A percentile compares a stretch with the other conserved stretches of the same genome.
Conservation (phyloP, 2,329 filamentous ascomycete species). For the Apiospora saccharicola region DNA sequence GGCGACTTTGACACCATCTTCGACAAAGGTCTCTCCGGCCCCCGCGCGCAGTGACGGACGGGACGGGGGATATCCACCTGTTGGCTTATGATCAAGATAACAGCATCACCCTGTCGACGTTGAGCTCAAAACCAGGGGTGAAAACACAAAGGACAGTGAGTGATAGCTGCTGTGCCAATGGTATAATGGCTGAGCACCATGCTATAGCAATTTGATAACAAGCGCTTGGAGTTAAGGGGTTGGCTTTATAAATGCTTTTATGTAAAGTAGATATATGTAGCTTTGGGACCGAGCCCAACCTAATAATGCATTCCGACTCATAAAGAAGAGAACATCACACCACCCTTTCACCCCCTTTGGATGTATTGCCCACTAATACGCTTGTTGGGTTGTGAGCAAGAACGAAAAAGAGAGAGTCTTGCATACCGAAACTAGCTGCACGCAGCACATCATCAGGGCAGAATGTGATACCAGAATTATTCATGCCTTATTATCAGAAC, state of each 20-base stretch:
- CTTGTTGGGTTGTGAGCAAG: background rate
- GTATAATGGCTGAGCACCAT: no score
- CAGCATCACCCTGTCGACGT: conserved; percentile 7
- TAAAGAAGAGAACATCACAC: background rate
- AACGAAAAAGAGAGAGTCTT: background rate
- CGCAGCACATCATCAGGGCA: background rate
- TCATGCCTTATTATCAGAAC: background rate
- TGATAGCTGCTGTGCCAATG: background rate
- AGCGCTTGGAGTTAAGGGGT: background rate
- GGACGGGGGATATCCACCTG: conserved; percentile 23
- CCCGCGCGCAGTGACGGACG: conserved; percentile 10
- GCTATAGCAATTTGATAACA: background rate
- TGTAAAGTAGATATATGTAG: background rate
- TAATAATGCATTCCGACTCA: background rate
- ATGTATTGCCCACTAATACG: background rate
- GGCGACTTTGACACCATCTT: conserved; percentile 5
- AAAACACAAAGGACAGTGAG: background rate
- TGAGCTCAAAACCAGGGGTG: background rate
- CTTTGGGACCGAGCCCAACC: background rate
- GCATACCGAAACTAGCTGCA: background rate
- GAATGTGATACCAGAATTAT: background rate
- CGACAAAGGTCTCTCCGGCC: conserved; percentile 11
- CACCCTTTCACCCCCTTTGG: background rate
- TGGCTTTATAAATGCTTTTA: background rate
- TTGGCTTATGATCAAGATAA: conserved; percentile 21